phyloP scores from a whole-genome alignment of 2,329 filamentous ascomycete genomes.

The Trichophyton schoenleinii region DNA sequence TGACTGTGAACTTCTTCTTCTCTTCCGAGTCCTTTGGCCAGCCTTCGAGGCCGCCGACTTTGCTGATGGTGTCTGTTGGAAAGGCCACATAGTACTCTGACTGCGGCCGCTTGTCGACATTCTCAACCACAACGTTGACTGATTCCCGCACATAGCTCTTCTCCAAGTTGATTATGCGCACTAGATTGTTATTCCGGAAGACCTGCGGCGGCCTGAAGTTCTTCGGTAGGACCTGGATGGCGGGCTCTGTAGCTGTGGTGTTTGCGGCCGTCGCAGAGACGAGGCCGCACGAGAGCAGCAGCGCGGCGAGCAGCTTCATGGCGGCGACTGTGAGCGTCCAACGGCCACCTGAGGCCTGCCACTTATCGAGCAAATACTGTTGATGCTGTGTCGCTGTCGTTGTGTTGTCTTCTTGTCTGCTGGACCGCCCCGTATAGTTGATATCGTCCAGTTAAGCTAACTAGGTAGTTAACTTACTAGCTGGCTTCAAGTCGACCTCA shows the following conservation, averaged over 20 bases:
- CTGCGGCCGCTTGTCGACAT: conserved; percentile 65
- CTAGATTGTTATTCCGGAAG: conserved; percentile 86
- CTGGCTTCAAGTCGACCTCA: background rate
- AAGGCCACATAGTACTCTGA: conserved; percentile 88
- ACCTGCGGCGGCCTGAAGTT: conserved; percentile 73
- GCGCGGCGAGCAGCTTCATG: conserved; percentile 31
- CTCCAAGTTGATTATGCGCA: conserved; percentile 81
- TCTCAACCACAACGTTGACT: conserved; percentile 90
- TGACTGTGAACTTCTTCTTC: conserved; percentile 54
- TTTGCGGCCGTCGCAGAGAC: conserved; percentile 19
- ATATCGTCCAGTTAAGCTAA: background rate
- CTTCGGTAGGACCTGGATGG: conserved; percentile 26
- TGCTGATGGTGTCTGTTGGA: conserved; percentile 58
- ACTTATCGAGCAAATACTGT: background rate
- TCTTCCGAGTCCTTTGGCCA: conserved; percentile 75
- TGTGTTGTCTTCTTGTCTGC: background rate
- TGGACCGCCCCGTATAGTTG: background rate
- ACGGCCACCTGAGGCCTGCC: background rate
- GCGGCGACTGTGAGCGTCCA: conserved; percentile 16
- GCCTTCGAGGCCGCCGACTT: conserved; percentile 76
- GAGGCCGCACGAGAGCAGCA: conserved; percentile 21
- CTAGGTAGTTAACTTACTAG: background rate
- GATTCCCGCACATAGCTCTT: conserved; percentile 84
- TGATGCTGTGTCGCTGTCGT: background rate
- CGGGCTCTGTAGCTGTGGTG: conserved; percentile 17